Evolutionary conservation across 179 eudicot species (phyloP), one percentile per base, ranked within the genome.

Genomic region (Pouteria campechiana): DNA sequence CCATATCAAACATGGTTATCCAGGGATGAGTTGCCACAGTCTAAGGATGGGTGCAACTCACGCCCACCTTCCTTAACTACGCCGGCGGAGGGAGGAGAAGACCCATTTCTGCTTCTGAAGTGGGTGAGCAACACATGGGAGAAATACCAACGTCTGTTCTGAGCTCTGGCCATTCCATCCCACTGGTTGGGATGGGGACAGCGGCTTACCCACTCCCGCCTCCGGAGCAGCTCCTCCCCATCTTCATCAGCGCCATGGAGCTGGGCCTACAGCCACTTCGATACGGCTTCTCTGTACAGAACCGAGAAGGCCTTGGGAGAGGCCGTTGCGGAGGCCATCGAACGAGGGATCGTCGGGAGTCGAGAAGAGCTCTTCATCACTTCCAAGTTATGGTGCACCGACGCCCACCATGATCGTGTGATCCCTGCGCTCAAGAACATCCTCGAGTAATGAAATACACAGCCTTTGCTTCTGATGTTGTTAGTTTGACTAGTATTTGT

Each of bases 321-420:
- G 47, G 82, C 75, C 38, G 41, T 71, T 23, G 39, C 22, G 10
- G 74, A 75, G 48, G 78, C 78, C 1, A 19, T 71, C 6, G 1
- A 25, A 1, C 25, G 11, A 3, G 75, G 72, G 1, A 25, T 70
- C 24, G 48, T 75, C 3, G 21, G 41, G 7, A 63, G 69, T 2
- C 48, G 82, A n/a, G 67, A 61, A 5, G 74, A 71, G 25, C 52
- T 75, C 9, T 74, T 70, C 48, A 57, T 75, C 44, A 75, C 81
- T n/a, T 63, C 81, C 14, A 74, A 74, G 52, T 53, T 71, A 2
- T 75, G 82, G 82, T 71, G 82, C 51, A 67, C 72, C 16, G 78
- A 71, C 21, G 72, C 60, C 19, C 71, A 75, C 18, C 55, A 43
- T 0, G 19, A 51, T 7, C 55, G 24, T 32, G 72, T 78, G 19